These are phyloP conservation scores for Passalora sequoiae DNA, from an alignment of 2,329 filamentous ascomycete species.

Conservation along the genomic window DNA sequence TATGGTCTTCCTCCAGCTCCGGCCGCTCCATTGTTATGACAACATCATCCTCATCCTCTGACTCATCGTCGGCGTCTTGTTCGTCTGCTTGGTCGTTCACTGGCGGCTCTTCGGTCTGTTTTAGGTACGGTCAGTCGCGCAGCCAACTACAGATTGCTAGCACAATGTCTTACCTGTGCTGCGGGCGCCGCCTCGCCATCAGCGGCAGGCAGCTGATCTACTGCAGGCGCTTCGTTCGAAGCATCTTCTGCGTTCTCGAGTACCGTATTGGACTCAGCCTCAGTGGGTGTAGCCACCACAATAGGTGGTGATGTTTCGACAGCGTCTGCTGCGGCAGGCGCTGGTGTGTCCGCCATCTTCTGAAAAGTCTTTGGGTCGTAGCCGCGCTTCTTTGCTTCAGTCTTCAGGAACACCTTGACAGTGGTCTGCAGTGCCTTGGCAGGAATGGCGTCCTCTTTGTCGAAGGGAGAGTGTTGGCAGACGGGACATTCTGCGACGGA, in stretches of 20 bases:
- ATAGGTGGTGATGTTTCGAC: conserved; percentile 8
- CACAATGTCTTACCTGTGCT: conserved; percentile 13
- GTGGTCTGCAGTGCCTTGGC: conserved; percentile 91
- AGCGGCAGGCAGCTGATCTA: conserved; percentile 4
- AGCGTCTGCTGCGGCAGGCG: conserved; percentile 2
- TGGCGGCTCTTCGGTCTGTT: conserved; percentile 7
- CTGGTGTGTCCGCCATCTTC: conserved; percentile 4
- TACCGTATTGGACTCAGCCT: conserved; percentile 10
- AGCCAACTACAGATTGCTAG: too few relatives aligned
- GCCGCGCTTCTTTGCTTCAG: conserved; percentile 65
- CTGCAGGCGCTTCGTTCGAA: conserved; percentile 6
- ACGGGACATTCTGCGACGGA: conserved; percentile 61
- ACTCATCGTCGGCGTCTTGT: conserved; percentile 20
- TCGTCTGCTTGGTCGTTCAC: conserved; percentile 15
- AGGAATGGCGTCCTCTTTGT: conserved; percentile 76
- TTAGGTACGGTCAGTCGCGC: too few relatives aligned
- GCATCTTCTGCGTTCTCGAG: conserved; percentile 7
- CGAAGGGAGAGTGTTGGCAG: conserved; percentile 86
- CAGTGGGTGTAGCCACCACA: conserved; percentile 3
- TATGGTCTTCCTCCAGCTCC: conserved; percentile 18
- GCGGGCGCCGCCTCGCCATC: conserved; percentile 11
- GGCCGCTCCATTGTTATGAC: conserved; percentile 31
- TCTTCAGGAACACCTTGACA: conserved; percentile 84
- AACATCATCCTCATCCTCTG: conserved; percentile 27
- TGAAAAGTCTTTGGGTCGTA: conserved; percentile 24